Base-by-base conservation (phyloP, 2,329 filamentous ascomycete genomes). In the Dothistroma pini region DNA sequence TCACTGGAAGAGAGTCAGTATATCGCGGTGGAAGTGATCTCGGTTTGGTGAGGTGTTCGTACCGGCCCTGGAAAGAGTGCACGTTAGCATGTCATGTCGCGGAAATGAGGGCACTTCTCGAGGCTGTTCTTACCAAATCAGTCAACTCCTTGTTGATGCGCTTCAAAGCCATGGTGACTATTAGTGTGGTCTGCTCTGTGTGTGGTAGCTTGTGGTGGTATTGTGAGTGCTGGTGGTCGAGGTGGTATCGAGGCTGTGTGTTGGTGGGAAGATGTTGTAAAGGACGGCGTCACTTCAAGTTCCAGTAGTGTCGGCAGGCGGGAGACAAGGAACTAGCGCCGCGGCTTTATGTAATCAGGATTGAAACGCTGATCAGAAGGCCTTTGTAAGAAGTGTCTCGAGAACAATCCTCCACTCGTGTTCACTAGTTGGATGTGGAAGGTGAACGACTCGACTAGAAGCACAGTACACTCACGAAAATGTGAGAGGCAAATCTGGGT, bases 161-260 rank as follows among this genome's bases (percentile, higher is more conserved):
- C 89, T 95, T 95, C 74, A 95, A 86, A 80, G 90, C 90, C 90
- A 95, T 95, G 69, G 57, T 66, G 64, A 64, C 61, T 63, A 66
- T 67, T 66, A 63, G 66, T 59, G 61, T 61, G 59, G 44, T 65
- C 41, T 61, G 57, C 49, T 62, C 56, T 64, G 58, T 63, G 67
- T 63, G 63, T 63, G 63, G 62, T 64, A 60, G 67, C 63, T 64
- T 56, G 61, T 63, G 38, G 52, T 57, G 19, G 22, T 25, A 44
- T 44, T 55, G 41, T 48, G 19, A 54, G 58, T 54, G 57, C 59
- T 57, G 61, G 59, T 55, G 31, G 54, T n/a, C 51, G 57, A 34
- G 58, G 47, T 57, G 41, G 54, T 61, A 60, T 63, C 38, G 59
- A 29, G 57, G 59, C 49, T 52, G 61, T 57, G 55, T 48, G 14